Conservation (phyloP, 1,284 basidiomycete species). For the Leccinum fallax region DNA sequence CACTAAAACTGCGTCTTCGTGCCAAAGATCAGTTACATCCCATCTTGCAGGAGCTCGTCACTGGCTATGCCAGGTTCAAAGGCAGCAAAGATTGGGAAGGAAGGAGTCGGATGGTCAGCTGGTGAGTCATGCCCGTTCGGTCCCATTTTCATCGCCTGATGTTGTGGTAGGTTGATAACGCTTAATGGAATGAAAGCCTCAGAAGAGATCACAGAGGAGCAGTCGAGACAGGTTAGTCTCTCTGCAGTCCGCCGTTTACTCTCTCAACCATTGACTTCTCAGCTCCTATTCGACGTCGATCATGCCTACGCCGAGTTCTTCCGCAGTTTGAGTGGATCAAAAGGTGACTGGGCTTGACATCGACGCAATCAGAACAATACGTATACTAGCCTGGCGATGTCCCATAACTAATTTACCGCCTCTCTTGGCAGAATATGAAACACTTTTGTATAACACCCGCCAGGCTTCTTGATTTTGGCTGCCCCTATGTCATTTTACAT, state of each 20-base stretch:
- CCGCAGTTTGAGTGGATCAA: conserved; percentile 67
- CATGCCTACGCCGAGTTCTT: conserved; percentile 97
- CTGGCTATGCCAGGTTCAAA: conserved; percentile 90
- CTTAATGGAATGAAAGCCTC: conserved; percentile 97
- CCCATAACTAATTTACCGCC: not conserved
- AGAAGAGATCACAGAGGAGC: conserved; percentile 95
- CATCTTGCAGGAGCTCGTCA: conserved; percentile 91
- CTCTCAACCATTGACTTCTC: conserved; percentile 4
- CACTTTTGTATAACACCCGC: not conserved
- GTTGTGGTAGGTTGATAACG: conserved; percentile 79
- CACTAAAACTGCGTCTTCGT: conserved; percentile 83
- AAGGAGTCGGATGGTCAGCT: conserved; percentile 88
- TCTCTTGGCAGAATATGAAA: not conserved
- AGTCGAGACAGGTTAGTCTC: conserved; percentile 79
- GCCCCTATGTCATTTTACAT: too few relatives aligned
- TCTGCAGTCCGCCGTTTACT: not conserved
- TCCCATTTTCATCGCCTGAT: not conserved
- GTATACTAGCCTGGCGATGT: too few relatives aligned
- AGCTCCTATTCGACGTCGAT: conserved; percentile 97
- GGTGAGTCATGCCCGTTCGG: conserved; percentile 52
- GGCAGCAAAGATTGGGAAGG: conserved; percentile 95
- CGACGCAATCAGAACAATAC: too few relatives aligned
- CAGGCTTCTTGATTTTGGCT: too few relatives aligned
- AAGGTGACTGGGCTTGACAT: conserved; percentile 32
- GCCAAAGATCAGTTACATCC: conserved; percentile 98